A percentile compares a stretch with the other conserved stretches of the same genome.
These are phyloP conservation scores for Colletotrichum navitas DNA, from an alignment of 2,329 filamentous ascomycete genomes.

Conservation along the genomic window DNA sequence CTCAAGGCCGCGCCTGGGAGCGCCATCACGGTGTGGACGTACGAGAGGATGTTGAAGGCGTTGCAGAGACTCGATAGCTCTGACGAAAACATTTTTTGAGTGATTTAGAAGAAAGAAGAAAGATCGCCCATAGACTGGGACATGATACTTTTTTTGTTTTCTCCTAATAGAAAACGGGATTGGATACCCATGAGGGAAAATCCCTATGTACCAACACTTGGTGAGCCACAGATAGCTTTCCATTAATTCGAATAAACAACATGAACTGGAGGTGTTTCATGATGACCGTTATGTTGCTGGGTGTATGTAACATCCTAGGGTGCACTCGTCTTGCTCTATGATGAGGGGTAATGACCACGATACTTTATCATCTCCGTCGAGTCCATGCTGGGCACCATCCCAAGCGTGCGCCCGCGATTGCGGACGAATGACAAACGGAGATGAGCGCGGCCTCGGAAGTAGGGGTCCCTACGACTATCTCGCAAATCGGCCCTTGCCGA, in stretches of 20 bases:
- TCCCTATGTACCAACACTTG: not conserved
- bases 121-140: slow-evolving; percentile 42
- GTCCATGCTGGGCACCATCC: too few species aligned
- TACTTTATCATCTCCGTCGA: too few species aligned
- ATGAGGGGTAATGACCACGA: not conserved
- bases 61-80: slow-evolving; percentile 59
- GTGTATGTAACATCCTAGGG: not conserved
- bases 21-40: slow-evolving; percentile 95
- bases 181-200: not conserved
- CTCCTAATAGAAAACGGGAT: slow-evolving; percentile 2
- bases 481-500: too few species aligned
- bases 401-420: too few species aligned
- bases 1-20: slow-evolving; percentile 95
- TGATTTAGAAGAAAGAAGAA: too few species aligned
- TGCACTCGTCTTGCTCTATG: not conserved
- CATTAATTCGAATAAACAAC: not conserved
- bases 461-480: too few species aligned
- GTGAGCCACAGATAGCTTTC: not conserved
- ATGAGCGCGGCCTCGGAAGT: too few species aligned
- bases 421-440: too few species aligned
- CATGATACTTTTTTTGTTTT: slow-evolving; percentile 7
- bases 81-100: slow-evolving; percentile 28
- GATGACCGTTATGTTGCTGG: too few species aligned
- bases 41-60: slow-evolving; percentile 79
- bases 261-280: too few species aligned